Conservation (phyloP, 768 basidiomycete species). For the Strobilomyces confusus region DNA sequence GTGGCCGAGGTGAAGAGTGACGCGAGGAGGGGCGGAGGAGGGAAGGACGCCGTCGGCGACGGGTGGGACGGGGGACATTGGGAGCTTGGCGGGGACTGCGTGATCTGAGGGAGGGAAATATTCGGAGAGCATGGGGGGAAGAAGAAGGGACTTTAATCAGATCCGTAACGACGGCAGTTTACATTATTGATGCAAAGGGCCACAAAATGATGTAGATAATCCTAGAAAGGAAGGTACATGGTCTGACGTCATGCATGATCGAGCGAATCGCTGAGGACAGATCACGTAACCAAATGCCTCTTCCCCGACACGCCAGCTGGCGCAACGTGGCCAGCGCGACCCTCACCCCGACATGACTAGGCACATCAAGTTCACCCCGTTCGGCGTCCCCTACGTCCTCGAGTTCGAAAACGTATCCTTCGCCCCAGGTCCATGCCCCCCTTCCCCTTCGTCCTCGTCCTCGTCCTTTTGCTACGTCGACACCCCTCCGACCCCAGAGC, state of each 20-base stretch:
- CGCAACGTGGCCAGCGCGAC: constrained; percentile 6
- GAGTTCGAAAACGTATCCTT: constrained; percentile 30
- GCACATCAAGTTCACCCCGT: constrained; percentile 29
- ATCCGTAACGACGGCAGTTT: constrained; percentile 3
- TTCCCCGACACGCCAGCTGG: neutral
- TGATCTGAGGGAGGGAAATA: constrained; percentile 28
- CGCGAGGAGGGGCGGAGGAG: constrained; percentile 42
- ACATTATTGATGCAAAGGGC: constrained; percentile 23
- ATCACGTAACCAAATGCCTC: constrained; percentile 7
- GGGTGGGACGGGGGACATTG: constrained; percentile 5
- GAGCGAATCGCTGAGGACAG: no score
- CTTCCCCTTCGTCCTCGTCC: constrained; percentile 6
- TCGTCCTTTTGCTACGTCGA: constrained; percentile 31
- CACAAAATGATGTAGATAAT: constrained; percentile 6
- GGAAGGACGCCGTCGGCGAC: constrained; percentile 11
- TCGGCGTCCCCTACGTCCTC: constrained; percentile 26
- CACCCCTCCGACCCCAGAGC: constrained; percentile 13
- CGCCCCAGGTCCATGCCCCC: neutral
- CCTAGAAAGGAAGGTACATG: constrained; percentile 28
- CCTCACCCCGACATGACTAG: constrained; percentile 13
- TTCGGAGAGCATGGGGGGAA: constrained; percentile 11
- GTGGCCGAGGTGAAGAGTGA: constrained; percentile 71
- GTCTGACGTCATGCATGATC: constrained; percentile 26
- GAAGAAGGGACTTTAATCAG: constrained; percentile 7
- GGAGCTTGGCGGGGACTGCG: neutral